Conservation (phyloP, 108 stramenopile genomes). For the Halocafeteria seosinensis region DNA sequence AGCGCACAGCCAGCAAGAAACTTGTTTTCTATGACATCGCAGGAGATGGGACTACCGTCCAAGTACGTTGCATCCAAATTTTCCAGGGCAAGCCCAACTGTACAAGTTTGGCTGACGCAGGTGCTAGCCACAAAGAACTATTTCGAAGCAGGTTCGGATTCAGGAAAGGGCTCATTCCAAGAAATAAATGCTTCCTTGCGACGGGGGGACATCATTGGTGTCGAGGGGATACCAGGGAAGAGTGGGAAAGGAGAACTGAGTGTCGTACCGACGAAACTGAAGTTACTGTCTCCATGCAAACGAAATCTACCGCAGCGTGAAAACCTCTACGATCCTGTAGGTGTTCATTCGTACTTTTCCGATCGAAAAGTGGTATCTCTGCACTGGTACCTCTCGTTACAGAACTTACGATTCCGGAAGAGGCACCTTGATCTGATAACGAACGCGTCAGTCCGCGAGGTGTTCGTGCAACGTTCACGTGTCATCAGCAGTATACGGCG, state of each 20-base stretch:
- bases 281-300: slow-evolving; percentile 35
- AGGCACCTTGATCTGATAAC: too few species aligned
- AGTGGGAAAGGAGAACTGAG: slow-evolving; percentile 42
- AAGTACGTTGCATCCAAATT: background rate
- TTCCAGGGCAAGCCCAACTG: background rate
- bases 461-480: slow-evolving; percentile 65
- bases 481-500: slow-evolving; percentile 69
- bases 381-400: too few species aligned
- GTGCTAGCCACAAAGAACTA: background rate
- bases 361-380: too few species aligned
- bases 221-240: slow-evolving; percentile 34
- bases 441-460: slow-evolving; percentile 50
- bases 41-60: background rate
- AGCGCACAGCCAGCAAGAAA: background rate
- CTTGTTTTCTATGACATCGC: background rate
- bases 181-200: slow-evolving; percentile 1
- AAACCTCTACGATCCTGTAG: slow-evolving; percentile 55
- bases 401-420: too few species aligned
- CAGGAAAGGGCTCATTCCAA: background rate
- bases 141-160: background rate
- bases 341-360: too few species aligned
- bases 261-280: slow-evolving; percentile 24
- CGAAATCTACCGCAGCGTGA: slow-evolving; percentile 25
- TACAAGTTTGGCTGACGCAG: background rate
- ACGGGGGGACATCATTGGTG: slow-evolving; percentile 37